Percentiles rank a stretch among this genome's conserved stretches.
Conservation (phyloP, 331 rosid genomes). For the Pyrus hybrid region DNA sequence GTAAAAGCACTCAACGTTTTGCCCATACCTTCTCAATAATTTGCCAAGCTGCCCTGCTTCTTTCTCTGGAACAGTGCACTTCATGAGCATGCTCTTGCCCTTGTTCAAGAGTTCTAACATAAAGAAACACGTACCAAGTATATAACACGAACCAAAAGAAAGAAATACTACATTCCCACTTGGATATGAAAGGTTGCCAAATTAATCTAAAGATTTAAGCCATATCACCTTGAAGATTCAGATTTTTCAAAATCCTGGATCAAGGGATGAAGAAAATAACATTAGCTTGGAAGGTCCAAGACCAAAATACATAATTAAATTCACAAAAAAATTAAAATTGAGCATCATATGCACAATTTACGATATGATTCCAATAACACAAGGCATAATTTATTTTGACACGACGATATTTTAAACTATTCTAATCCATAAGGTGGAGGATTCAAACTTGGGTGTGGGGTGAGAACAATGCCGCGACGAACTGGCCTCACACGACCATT, state of each 20-base stretch:
- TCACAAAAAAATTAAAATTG: not conserved
- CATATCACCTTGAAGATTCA: conserved; percentile 40
- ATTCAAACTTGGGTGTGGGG: not conserved
- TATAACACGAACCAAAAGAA: not conserved
- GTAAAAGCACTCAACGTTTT: conserved; percentile 2
- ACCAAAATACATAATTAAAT: not conserved
- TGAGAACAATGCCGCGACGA: too few species aligned
- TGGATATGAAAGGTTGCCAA: not conserved
- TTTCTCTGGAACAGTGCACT: conserved; percentile 85
- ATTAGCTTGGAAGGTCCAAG: not conserved
- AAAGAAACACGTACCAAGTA: not conserved
- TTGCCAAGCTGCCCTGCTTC: conserved; percentile 76
- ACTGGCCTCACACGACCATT: not conserved
- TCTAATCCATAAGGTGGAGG: not conserved
- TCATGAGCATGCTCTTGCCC: conserved; percentile 36
- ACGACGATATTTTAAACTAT: too few species aligned
- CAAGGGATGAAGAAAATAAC: conserved; percentile 10
- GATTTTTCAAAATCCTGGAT: conserved; percentile 41
- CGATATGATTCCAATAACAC: not conserved
- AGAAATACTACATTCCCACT: not conserved
- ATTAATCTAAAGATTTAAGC: not conserved
- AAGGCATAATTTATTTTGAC: too few species aligned
- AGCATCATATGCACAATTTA: not conserved
- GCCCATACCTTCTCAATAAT: conserved; percentile 54
- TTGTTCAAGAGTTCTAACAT: conserved; percentile 30